These are phyloP conservation scores for Termitomyces sp. DNA, from an alignment of 1,284 basidiomycete species.

Conservation along the genomic window DNA sequence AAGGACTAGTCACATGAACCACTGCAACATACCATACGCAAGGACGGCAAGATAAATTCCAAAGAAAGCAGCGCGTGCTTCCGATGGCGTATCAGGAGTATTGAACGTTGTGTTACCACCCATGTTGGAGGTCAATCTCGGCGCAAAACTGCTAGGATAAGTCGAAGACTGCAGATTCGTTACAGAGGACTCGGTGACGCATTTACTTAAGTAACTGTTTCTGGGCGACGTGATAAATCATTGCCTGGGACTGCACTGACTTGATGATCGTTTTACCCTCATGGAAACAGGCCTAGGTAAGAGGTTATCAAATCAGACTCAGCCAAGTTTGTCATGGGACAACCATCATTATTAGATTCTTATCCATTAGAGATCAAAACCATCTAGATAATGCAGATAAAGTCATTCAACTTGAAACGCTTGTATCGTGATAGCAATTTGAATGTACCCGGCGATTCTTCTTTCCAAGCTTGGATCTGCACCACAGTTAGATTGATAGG, in stretches of 20 bases:
- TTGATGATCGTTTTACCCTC: background rate
- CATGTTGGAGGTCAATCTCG: background rate
- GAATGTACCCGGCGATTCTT: too few relatives aligned
- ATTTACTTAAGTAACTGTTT: background rate
- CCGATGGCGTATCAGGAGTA: too few relatives aligned
- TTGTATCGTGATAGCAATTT: background rate
- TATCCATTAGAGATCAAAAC: background rate
- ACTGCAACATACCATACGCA: conserved; percentile 16
- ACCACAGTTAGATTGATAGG: background rate
- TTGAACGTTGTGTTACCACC: background rate
- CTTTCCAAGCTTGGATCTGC: background rate
- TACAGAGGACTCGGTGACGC: background rate
- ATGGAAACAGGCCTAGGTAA: background rate
- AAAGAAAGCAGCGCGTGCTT: conserved; percentile 10
- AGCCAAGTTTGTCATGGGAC: background rate
- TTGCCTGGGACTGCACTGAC: background rate
- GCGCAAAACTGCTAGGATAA: background rate
- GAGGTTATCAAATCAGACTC: background rate
- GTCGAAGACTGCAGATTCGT: background rate
- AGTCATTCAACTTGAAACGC: background rate
- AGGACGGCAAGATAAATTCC: conserved; percentile 15
- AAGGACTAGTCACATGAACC: background rate
- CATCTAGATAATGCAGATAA: background rate
- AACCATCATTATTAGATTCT: background rate
- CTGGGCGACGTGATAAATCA: background rate